Conservation (phyloP, 306 rosid species). For the Sicyos baderoa region DNA sequence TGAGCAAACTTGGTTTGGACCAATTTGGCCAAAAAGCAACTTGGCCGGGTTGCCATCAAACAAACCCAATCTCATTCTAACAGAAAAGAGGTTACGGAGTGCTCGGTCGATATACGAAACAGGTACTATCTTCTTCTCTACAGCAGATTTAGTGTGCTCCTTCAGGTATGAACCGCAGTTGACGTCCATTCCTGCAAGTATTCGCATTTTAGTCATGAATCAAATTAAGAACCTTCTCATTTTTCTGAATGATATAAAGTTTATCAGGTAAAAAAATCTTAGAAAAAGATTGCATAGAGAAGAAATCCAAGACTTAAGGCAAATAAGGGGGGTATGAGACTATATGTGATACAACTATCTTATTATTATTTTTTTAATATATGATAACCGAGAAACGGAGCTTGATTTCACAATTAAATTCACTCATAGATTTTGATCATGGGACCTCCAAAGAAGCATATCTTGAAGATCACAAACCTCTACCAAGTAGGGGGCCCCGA, state of each 20-base stretch:
- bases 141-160: conserved; percentile 53
- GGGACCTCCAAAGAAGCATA: too few relatives aligned
- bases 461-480: too few relatives aligned
- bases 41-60: conserved; percentile 63
- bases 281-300: background rate
- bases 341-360: too few relatives aligned
- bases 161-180: conserved; percentile 63
- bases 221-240: background rate
- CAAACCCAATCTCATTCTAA: conserved; percentile 75
- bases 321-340: background rate
- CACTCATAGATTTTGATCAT: too few relatives aligned
- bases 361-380: too few relatives aligned
- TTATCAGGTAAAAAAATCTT: background rate
- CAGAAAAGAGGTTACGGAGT: conserved; percentile 60
- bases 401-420: too few relatives aligned
- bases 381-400: too few relatives aligned
- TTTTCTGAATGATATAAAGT: background rate
- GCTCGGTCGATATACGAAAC: conserved; percentile 58
- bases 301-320: background rate
- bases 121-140: conserved; percentile 39
- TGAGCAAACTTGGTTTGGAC: conserved; percentile 58
- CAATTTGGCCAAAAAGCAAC: conserved; percentile 49
- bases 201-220: background rate
- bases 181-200: conserved; percentile 67
- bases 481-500: too few relatives aligned